Conservation (phyloP, 2,329 filamentous ascomycete genomes). For the Apiospora arundinis region DNA sequence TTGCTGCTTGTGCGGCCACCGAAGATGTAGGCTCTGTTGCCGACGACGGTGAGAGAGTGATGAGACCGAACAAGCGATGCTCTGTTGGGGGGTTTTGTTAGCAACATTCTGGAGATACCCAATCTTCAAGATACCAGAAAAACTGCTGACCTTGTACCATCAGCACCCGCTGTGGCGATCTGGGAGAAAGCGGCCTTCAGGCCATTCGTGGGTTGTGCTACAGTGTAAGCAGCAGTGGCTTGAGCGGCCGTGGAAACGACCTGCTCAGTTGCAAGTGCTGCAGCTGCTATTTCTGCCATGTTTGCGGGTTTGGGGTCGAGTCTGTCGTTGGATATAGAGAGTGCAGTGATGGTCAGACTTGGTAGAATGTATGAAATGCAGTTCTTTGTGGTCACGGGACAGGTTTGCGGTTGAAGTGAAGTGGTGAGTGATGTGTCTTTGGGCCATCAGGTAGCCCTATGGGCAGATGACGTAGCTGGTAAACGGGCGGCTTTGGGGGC, state of each 20-base stretch:
- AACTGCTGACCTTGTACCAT: slow-evolving; percentile 38
- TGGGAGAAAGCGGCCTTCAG: slow-evolving; percentile 57
- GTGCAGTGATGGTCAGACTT: neutral
- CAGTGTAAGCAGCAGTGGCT: slow-evolving; percentile 47
- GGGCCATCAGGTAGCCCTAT: neutral
- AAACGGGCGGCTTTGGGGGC: too few species aligned
- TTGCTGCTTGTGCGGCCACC: slow-evolving; percentile 50
- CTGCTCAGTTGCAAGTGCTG: slow-evolving; percentile 47
- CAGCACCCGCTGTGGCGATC: slow-evolving; percentile 45
- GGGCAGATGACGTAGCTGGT: slow-evolving; percentile 5
- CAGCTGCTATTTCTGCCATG: slow-evolving; percentile 49
- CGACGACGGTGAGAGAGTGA: slow-evolving; percentile 60
- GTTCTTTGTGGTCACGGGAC: neutral
- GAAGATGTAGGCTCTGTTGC: slow-evolving; percentile 61
- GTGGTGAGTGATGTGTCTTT: neutral
- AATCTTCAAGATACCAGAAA: neutral
- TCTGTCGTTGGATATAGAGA: neutral
- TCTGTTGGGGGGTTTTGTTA: slow-evolving; percentile 26
- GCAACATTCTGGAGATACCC: neutral
- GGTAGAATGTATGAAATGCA: neutral
- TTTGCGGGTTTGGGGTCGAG: neutral
- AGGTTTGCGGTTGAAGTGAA: neutral
- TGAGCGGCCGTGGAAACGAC: slow-evolving; percentile 48
- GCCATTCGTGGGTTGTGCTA: slow-evolving; percentile 58
- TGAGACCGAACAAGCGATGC: slow-evolving; percentile 52